Evolutionary conservation across 805 yeast genomes (phyloP).

Genomic region (Lachancea dasiensis): DNA sequence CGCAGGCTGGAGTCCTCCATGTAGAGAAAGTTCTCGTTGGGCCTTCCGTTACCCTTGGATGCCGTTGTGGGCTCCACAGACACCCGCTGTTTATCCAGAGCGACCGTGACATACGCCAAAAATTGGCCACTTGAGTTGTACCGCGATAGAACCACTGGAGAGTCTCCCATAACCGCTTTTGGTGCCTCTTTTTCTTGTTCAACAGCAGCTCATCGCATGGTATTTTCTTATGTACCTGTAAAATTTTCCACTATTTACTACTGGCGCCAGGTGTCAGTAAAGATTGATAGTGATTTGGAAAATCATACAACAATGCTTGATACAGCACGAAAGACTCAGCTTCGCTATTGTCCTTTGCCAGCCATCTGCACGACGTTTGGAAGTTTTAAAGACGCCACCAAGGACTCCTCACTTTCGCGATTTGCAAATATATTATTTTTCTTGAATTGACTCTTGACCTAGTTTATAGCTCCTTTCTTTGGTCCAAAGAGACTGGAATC

Average conservation of each 20-base stretch:
- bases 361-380: too few relatives aligned
- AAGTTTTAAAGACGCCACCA: too few relatives aligned
- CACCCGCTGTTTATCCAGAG: conserved; percentile 66
- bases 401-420: too few relatives aligned
- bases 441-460: too few relatives aligned
- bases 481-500: too few relatives aligned
- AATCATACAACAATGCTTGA: not conserved
- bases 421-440: too few relatives aligned
- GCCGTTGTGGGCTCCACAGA: conserved; percentile 53
- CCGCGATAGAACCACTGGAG: conserved; percentile 35
- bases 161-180: conserved; percentile 7
- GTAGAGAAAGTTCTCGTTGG: conserved; percentile 33
- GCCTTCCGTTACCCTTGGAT: conserved; percentile 33
- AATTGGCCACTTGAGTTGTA: conserved; percentile 61
- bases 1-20: conserved; percentile 23
- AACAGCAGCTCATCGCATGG: conserved; percentile 6
- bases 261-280: too few relatives aligned
- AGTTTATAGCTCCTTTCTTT: too few relatives aligned
- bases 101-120: conserved; percentile 59
- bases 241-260: conserved; percentile 4
- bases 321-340: not conserved
- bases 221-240: not conserved
- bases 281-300: too few relatives aligned
- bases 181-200: not conserved
- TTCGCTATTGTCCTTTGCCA: too few relatives aligned